Evolutionary conservation across 805 yeast species (phyloP), one percentile per base, ranked within the genome.

Genomic region (Torulaspora microellipsoides): DNA sequence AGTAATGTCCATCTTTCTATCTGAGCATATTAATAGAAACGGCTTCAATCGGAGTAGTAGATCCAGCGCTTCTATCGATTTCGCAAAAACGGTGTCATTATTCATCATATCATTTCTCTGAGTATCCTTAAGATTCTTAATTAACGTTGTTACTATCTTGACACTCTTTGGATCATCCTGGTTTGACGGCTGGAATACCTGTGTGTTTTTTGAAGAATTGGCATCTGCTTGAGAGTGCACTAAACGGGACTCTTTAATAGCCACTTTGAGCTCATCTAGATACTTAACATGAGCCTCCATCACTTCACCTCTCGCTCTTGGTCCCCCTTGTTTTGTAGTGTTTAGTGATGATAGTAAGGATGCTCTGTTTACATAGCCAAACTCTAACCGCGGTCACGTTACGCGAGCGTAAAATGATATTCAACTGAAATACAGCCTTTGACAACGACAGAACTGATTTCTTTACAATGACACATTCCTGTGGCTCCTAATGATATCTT

Each of bases 221-320:
- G 8, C 38, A 20, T 35, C 30, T 4, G 14, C 8, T 8, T 17
- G 25, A 7, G 41, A 28, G 6, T 28, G 36, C 10, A 30, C 30
- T n/a, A 43, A 15, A 5, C 49, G 27, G 13, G 51, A 40, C 17
- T 52, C 59, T 36, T 48, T 51, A n/a, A 62, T 54, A 13, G 62
- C 64, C 29, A 52, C 42, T 31, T 55, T 55, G 32, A 62, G 40
- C 36, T 62, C 66, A 38, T 60, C 64, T 23, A 62, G 40, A 43
- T 60, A 62, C 39, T 55, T 56, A 15, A 53, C 51, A 34, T 55
- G 61, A 14, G 62, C 46, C 17, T 59, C 63, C 62, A 57, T 58
- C 14, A 27, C 38, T 27, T 4, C 25, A 20, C 25, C 25, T 20
- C 20, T 17, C 20, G 3, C 20, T 5, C 20, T 17, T 8, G 4